Evolutionary conservation across 352 stramenopile genomes (phyloP).

Genomic region (Pythium biforme): DNA sequence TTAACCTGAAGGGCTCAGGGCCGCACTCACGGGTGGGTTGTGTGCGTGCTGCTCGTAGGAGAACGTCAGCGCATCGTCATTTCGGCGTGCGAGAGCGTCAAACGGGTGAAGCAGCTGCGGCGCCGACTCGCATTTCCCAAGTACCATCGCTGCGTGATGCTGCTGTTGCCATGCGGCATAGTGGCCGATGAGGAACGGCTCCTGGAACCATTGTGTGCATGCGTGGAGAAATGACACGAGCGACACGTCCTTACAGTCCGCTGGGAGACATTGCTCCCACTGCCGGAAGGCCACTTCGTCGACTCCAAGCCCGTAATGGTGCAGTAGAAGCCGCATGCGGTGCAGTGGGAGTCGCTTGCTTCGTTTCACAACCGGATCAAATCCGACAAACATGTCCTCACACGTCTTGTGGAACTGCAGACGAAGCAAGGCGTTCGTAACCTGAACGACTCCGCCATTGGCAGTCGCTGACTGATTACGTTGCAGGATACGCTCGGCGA

Average conservation of each 20-base stretch:
- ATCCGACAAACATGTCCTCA: slow-evolving; percentile 44
- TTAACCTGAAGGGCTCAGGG: too few species aligned
- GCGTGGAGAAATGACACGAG: slow-evolving; percentile 43
- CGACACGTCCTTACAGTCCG: slow-evolving; percentile 32
- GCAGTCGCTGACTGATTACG: slow-evolving; percentile 23
- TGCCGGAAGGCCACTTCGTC: slow-evolving; percentile 41
- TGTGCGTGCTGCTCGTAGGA: slow-evolving; percentile 44
- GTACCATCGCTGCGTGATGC: background rate
- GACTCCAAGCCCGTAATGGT: slow-evolving; percentile 42
- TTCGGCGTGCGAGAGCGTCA: slow-evolving; percentile 37
- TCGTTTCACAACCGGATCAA: slow-evolving; percentile 38
- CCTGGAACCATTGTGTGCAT: slow-evolving; percentile 52
- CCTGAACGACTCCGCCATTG: background rate
- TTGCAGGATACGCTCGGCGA: slow-evolving; percentile 59
- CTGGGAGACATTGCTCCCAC: slow-evolving; percentile 55
- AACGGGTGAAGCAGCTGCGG: slow-evolving; percentile 48
- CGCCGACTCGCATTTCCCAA: slow-evolving; percentile 31
- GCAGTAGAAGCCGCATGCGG: slow-evolving; percentile 40
- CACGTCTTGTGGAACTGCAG: slow-evolving; percentile 51
- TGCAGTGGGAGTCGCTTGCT: slow-evolving; percentile 34
- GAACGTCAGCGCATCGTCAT: slow-evolving; percentile 42
- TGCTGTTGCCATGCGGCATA: slow-evolving; percentile 12
- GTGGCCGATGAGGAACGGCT: slow-evolving; percentile 41
- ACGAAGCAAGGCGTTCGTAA: background rate
- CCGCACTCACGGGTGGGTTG: slow-evolving; percentile 24